Evolutionary conservation across 345 rosid species (phyloP).

Genomic region (Camelina laxa): DNA sequence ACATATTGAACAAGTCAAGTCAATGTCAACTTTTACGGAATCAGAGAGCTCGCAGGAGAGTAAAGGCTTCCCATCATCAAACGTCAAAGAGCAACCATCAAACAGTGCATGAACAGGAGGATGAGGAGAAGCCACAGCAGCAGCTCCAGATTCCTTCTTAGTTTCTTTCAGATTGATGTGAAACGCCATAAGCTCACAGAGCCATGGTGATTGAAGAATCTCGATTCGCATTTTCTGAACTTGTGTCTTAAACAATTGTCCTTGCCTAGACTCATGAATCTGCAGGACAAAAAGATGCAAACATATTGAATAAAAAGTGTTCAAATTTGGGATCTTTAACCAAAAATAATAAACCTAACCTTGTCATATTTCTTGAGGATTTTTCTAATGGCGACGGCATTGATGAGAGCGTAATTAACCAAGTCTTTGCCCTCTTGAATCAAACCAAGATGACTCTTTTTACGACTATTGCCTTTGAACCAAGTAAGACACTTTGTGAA

Average conservation of each 20-base stretch:
- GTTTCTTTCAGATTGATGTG: slow-evolving; percentile 80
- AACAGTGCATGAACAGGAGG: slow-evolving; percentile 57
- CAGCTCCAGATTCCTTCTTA: slow-evolving; percentile 45
- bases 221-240: slow-evolving; percentile 85
- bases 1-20: slow-evolving; percentile 92
- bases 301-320: slow-evolving; percentile 10
- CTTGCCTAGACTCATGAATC: slow-evolving; percentile 93
- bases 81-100: slow-evolving; percentile 63
- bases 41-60: slow-evolving; percentile 82
- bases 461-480: slow-evolving; percentile 63
- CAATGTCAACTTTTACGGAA: slow-evolving; percentile 78
- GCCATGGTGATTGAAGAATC: slow-evolving; percentile 96
- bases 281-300: slow-evolving; percentile 40
- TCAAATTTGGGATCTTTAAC: neutral
- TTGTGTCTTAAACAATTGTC: slow-evolving; percentile 87
- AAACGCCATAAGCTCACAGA: slow-evolving; percentile 90
- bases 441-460: slow-evolving; percentile 58
- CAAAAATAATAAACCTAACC: slow-evolving; percentile 50
- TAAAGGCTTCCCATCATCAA: slow-evolving; percentile 71
- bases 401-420: slow-evolving; percentile 84
- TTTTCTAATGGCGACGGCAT: slow-evolving; percentile 82
- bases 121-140: slow-evolving; percentile 4
- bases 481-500: slow-evolving; percentile 67
- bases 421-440: slow-evolving; percentile 85
- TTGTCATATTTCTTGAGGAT: slow-evolving; percentile 96